Evolutionary conservation across 306 rosid species (phyloP).

Genomic region (Cucurbita moschata): DNA sequence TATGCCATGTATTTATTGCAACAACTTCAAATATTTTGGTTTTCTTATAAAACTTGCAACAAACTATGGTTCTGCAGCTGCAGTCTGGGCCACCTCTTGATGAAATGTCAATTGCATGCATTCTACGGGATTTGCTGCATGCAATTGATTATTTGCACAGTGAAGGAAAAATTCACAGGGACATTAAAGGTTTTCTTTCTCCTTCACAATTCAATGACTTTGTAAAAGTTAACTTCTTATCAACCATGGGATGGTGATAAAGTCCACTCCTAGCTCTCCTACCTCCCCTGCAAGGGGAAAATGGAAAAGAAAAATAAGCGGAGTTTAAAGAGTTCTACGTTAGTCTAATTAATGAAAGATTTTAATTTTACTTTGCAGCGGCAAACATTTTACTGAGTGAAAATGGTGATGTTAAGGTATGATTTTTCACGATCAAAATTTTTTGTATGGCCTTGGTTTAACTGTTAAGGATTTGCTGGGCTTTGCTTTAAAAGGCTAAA

Average conservation of each 20-base stretch:
- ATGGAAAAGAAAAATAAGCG: background rate
- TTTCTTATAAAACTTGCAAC: constrained; percentile 9
- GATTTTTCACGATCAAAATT: constrained; percentile 11
- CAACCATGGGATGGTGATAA: background rate
- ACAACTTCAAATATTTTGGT: constrained; percentile 1
- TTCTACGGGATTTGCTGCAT: constrained; percentile 89
- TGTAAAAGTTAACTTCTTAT: background rate
- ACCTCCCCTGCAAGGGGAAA: background rate
- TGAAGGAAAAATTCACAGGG: constrained; percentile 98
- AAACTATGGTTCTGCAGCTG: constrained; percentile 46
- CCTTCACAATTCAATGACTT: background rate
- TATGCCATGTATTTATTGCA: background rate
- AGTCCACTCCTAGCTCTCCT: background rate
- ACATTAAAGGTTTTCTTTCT: constrained; percentile 63
- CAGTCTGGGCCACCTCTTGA: constrained; percentile 89
- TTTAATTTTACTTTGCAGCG: constrained; percentile 52
- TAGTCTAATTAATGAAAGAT: constrained; percentile 20
- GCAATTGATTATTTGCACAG: constrained; percentile 83
- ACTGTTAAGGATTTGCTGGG: constrained; percentile 5
- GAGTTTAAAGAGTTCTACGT: constrained; percentile 1
- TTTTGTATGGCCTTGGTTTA: background rate
- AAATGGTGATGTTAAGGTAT: constrained; percentile 95
- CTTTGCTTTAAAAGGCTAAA: constrained; percentile 11
- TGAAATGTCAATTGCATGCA: constrained; percentile 86
- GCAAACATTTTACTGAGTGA: constrained; percentile 90